These are phyloP conservation scores for Closterium sp. DNA, from an alignment of 139 green algal species.

Conservation along the genomic window DNA sequence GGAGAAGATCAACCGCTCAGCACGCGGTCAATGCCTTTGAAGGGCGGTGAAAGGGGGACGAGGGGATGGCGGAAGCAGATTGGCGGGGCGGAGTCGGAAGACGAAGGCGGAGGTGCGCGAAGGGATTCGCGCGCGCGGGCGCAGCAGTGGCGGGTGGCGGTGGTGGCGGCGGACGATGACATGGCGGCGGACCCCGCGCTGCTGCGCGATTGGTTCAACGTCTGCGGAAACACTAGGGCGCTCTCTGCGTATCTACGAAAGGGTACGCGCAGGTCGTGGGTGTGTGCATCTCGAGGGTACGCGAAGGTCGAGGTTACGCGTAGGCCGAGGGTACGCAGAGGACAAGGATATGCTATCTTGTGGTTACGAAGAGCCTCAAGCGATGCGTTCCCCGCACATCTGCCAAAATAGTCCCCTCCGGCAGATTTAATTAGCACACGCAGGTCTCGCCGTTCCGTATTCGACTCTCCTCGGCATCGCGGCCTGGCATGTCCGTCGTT, in stretches of 20 bases:
- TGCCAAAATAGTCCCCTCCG: no score
- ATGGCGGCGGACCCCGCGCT: background rate
- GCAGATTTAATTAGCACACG: no score
- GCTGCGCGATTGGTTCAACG: background rate
- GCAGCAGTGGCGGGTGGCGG: background rate
- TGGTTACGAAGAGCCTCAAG: no score
- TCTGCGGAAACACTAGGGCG: background rate
- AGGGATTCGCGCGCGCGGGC: background rate
- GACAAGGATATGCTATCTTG: no score
- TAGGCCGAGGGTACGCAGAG: no score
- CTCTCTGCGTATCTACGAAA: background rate
- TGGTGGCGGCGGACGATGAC: background rate
- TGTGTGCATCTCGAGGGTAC: no score
- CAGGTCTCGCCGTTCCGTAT: no score
- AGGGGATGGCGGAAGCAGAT: background rate
- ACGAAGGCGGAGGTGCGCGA: background rate
- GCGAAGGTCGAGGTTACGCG: no score
- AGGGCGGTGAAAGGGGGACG: background rate
- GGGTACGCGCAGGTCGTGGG: background rate
- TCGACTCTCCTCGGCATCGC: no score
- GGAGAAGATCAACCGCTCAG: background rate
- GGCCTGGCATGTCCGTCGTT: no score
- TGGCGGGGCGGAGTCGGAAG: background rate
- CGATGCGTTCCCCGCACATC: background rate
- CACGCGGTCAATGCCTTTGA: background rate